phyloP scores from a whole-genome alignment of 2,329 filamentous ascomycete genomes.

The Alternaria sp. region DNA sequence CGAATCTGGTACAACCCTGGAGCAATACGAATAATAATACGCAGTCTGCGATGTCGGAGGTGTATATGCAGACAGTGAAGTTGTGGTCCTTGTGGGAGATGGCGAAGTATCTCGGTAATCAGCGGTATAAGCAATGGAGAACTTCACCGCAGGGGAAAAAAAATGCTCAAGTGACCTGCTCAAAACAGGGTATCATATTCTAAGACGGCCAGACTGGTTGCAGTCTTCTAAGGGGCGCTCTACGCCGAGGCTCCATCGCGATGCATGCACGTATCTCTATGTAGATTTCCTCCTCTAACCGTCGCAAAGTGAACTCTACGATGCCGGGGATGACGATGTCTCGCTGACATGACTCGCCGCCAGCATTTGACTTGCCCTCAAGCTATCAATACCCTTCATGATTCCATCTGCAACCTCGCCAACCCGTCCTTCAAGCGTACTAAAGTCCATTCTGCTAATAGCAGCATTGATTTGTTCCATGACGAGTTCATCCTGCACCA shows the following conservation, averaged over 20 bases:
- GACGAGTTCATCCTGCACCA: slow-evolving; percentile 82
- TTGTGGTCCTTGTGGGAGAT: neutral
- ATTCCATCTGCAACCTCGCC: slow-evolving; percentile 57
- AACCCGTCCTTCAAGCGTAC: slow-evolving; percentile 69
- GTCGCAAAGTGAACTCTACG: slow-evolving; percentile 14
- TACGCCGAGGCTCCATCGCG: slow-evolving; percentile 15
- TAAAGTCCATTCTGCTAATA: slow-evolving; percentile 70
- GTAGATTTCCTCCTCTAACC: slow-evolving; percentile 37
- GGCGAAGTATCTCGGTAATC: slow-evolving; percentile 25
- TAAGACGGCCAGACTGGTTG: slow-evolving; percentile 19
- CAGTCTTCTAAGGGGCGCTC: slow-evolving; percentile 9
- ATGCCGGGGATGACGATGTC: slow-evolving; percentile 10
- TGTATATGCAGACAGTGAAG: neutral
- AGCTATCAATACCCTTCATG: slow-evolving; percentile 42
- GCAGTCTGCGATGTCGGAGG: slow-evolving; percentile 11
- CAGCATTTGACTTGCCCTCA: slow-evolving; percentile 22
- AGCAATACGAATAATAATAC: neutral
- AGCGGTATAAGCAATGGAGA: slow-evolving; percentile 30
- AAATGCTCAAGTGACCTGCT: slow-evolving; percentile 32
- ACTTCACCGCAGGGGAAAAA: slow-evolving; percentile 21
- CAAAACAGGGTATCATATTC: slow-evolving; percentile 26
- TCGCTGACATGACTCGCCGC: slow-evolving; percentile 8
- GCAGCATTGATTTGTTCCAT: slow-evolving; percentile 75
- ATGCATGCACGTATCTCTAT: slow-evolving; percentile 21
- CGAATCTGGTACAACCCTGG: slow-evolving; percentile 2